These are phyloP conservation scores for Penicillium paneum DNA, from an alignment of 2,329 filamentous ascomycete species.

Conservation along the genomic window DNA sequence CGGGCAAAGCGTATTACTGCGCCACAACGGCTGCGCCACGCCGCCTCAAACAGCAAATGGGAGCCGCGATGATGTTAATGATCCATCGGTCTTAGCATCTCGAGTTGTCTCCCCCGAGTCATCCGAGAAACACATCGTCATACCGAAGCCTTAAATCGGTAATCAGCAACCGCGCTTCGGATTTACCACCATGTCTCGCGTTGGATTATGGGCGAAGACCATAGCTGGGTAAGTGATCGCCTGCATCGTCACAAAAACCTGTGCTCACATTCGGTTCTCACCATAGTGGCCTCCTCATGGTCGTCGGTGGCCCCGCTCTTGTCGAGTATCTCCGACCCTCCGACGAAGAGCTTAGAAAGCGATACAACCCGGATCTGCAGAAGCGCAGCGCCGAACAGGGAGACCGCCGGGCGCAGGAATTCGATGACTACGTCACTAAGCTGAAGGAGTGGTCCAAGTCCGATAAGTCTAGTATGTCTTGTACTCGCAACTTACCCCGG, in stretches of 20 bases:
- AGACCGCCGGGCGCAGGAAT: constrained; percentile 74
- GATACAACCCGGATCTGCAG: constrained; percentile 93
- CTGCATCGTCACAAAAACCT: constrained; percentile 6
- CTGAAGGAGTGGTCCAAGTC: constrained; percentile 88
- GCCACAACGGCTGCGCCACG: constrained; percentile 14
- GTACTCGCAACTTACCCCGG: too few species aligned
- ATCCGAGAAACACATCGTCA: neutral
- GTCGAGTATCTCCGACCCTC: constrained; percentile 70
- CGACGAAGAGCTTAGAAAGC: constrained; percentile 85
- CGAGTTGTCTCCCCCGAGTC: neutral
- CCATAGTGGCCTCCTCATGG: constrained; percentile 65
- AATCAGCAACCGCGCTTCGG: neutral
- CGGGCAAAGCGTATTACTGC: constrained; percentile 5
- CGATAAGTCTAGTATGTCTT: constrained; percentile 73
- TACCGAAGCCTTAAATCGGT: neutral
- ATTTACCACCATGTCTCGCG: constrained; percentile 43
- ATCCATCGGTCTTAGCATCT: constrained; percentile 8
- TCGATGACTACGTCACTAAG: constrained; percentile 78
- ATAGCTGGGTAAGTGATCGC: constrained; percentile 57
- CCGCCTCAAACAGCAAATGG: constrained; percentile 11
- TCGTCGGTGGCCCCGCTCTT: constrained; percentile 80
- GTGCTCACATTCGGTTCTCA: constrained; percentile 3
- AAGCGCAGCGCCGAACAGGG: constrained; percentile 79
- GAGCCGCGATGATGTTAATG: constrained; percentile 19
- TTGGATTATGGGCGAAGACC: constrained; percentile 63